Percentiles rank a stretch among this genome's conserved stretches.
These are phyloP conservation scores for Theobroma cacao DNA, from an alignment of 345 rosid species.

Conservation along the genomic window DNA sequence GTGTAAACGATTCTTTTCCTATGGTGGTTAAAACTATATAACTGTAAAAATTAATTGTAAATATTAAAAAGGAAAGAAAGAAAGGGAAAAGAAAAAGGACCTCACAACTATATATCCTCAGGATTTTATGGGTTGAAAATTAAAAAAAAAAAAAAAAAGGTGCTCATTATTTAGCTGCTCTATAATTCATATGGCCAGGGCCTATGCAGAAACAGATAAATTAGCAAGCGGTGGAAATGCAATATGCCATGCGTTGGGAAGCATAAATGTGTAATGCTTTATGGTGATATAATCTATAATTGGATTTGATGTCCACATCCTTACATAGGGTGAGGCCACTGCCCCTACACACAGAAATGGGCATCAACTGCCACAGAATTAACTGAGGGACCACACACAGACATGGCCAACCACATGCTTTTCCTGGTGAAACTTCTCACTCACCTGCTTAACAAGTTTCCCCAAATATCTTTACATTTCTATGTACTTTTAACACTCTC, in stretches of 20 bases:
- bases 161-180: too few species aligned
- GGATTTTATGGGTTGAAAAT: background rate
- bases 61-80: too few species aligned
- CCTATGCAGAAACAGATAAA: conserved; percentile 1
- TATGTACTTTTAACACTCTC: background rate
- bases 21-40: too few species aligned
- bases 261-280: background rate
- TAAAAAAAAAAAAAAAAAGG: too few species aligned
- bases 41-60: too few species aligned
- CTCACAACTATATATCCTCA: background rate
- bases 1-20: too few species aligned
- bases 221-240: background rate
- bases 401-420: background rate
- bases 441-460: background rate
- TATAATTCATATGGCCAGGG: too few species aligned
- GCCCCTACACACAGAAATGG: background rate
- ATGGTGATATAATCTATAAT: background rate
- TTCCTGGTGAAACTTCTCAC: background rate
- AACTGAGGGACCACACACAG: background rate
- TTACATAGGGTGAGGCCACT: background rate
- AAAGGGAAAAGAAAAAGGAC: too few species aligned
- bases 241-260: background rate
- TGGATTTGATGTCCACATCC: background rate
- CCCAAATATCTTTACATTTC: background rate
- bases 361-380: background rate